A percentile compares a stretch with the other conserved stretches of the same genome.
These are phyloP conservation scores for Phlegmacium glaucopus DNA, from an alignment of 768 basidiomycete genomes.

Conservation along the genomic window DNA sequence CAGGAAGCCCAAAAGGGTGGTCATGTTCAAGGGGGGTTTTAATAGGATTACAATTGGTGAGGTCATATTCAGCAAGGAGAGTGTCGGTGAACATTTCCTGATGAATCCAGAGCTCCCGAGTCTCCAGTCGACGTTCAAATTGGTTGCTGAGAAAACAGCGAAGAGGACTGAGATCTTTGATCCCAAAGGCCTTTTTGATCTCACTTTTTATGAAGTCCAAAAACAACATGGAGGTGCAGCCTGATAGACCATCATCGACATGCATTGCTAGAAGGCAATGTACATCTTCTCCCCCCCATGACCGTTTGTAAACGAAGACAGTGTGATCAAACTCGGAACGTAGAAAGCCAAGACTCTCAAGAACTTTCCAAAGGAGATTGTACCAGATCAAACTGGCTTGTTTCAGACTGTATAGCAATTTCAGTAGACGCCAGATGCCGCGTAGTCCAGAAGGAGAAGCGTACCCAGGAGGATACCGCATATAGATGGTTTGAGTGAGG, in stretches of 20 bases:
- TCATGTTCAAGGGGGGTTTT: slow-evolving; percentile 3
- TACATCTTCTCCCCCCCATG: background rate
- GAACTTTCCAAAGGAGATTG: slow-evolving; percentile 4
- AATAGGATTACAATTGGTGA: slow-evolving; percentile 5
- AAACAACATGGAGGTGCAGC: slow-evolving; percentile 4
- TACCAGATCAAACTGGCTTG: too few species aligned
- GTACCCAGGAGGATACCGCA: too few species aligned
- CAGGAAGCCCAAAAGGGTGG: slow-evolving; percentile 2
- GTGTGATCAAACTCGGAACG: slow-evolving; percentile 10
- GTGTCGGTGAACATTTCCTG: slow-evolving; percentile 4
- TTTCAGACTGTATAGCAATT: slow-evolving; percentile 11
- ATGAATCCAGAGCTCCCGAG: slow-evolving; percentile 6
- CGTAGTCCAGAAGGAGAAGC: background rate
- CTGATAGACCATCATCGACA: slow-evolving; percentile 8
- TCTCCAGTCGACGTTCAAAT: slow-evolving; percentile 1
- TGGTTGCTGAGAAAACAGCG: slow-evolving; percentile 19
- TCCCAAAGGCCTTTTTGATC: slow-evolving; percentile 16
- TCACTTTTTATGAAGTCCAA: slow-evolving; percentile 14
- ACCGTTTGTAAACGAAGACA: slow-evolving; percentile 4
- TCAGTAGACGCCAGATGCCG: slow-evolving; percentile 7
- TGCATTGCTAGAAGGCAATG: slow-evolving; percentile 7
- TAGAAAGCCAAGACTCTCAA: slow-evolving; percentile 5
- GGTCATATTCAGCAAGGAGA: slow-evolving; percentile 4
- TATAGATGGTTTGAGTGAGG: too few species aligned
- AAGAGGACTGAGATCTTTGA: slow-evolving; percentile 24